Percentiles rank a stretch among this genome's conserved stretches.
Evolutionary conservation across 2,329 filamentous ascomycete species (phyloP).

Genomic region (Sporothrix pseudoabietina): DNA sequence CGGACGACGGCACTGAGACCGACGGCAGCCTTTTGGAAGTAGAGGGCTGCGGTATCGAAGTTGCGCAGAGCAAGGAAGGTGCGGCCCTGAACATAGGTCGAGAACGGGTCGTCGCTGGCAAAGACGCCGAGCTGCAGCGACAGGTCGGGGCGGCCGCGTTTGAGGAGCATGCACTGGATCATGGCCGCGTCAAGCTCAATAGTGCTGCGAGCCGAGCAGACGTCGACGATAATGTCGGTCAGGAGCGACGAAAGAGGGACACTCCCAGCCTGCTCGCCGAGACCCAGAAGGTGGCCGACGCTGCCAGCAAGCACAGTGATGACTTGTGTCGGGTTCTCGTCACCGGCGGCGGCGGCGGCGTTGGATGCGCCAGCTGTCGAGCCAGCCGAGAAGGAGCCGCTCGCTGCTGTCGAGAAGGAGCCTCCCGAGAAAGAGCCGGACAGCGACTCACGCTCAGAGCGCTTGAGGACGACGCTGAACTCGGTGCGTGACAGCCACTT

Average conservation of each 20-base stretch:
- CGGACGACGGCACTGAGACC: conserved; percentile 62
- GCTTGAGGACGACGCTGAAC: conserved; percentile 53
- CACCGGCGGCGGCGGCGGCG: conserved; percentile 46
- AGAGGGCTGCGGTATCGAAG: conserved; percentile 68
- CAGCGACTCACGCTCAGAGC: conserved; percentile 42
- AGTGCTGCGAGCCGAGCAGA: conserved; percentile 66
- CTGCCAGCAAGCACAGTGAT: conserved; percentile 63
- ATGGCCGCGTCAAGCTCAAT: conserved; percentile 64
- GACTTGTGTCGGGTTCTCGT: conserved; percentile 42
- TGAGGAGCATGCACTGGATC: conserved; percentile 64
- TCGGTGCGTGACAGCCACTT: conserved; percentile 67
- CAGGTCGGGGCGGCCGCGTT: conserved; percentile 61
- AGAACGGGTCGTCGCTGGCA: conserved; percentile 61
- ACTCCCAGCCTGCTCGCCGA: conserved; percentile 56
- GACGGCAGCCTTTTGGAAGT: conserved; percentile 81
- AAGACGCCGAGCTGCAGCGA: conserved; percentile 61
- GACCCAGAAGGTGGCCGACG: conserved; percentile 64
- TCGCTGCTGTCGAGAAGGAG: conserved; percentile 1
- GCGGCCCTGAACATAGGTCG: conserved; percentile 82
- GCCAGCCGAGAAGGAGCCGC: conserved; percentile 23
- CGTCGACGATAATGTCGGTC: conserved; percentile 67
- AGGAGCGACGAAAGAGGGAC: conserved; percentile 61
- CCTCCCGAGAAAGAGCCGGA: conserved; percentile 34
- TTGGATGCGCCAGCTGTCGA: conserved; percentile 39
- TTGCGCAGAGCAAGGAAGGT: conserved; percentile 74